Evolutionary conservation across 805 yeast genomes (phyloP).

Genomic region (Candida jianshihensis): DNA sequence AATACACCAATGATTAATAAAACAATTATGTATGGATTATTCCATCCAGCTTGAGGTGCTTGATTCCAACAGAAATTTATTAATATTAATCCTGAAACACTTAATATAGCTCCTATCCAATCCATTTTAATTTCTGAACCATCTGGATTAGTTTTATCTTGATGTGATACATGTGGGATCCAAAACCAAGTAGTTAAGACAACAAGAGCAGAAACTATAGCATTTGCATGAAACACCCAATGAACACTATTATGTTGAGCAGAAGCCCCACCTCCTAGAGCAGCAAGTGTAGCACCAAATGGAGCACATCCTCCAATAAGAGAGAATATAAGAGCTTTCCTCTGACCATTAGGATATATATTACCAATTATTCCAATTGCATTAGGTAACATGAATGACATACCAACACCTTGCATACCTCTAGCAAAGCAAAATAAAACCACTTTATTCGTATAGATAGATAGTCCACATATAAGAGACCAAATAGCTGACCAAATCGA

Average conservation of each 20-base stretch:
- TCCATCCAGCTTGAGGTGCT: slow-evolving; percentile 71
- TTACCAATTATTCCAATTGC: slow-evolving; percentile 50
- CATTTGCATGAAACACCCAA: slow-evolving; percentile 40
- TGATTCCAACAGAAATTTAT: slow-evolving; percentile 71
- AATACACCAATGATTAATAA: slow-evolving; percentile 45
- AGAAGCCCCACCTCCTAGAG: slow-evolving; percentile 42
- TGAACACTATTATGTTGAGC: slow-evolving; percentile 40
- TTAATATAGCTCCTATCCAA: slow-evolving; percentile 47
- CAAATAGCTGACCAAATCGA: slow-evolving; percentile 49
- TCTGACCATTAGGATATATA: slow-evolving; percentile 36
- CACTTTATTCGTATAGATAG: slow-evolving; percentile 41
- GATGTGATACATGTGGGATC: slow-evolving; percentile 27
- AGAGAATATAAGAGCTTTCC: slow-evolving; percentile 48
- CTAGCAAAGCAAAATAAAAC: slow-evolving; percentile 46
- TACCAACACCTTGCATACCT: slow-evolving; percentile 58
- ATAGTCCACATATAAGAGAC: slow-evolving; percentile 54
- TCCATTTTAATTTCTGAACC: slow-evolving; percentile 34
- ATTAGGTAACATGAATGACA: slow-evolving; percentile 51
- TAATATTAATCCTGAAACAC: slow-evolving; percentile 52
- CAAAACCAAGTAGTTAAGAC: slow-evolving; percentile 23
- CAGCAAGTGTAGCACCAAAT: slow-evolving; percentile 49
- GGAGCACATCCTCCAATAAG: slow-evolving; percentile 56
- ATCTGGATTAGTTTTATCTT: no score
- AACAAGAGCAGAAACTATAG: slow-evolving; percentile 28
- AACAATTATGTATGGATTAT: slow-evolving; percentile 46